phyloP scores from a whole-genome alignment of 1,284 basidiomycete species.

The Ceratobasidium sp. region DNA sequence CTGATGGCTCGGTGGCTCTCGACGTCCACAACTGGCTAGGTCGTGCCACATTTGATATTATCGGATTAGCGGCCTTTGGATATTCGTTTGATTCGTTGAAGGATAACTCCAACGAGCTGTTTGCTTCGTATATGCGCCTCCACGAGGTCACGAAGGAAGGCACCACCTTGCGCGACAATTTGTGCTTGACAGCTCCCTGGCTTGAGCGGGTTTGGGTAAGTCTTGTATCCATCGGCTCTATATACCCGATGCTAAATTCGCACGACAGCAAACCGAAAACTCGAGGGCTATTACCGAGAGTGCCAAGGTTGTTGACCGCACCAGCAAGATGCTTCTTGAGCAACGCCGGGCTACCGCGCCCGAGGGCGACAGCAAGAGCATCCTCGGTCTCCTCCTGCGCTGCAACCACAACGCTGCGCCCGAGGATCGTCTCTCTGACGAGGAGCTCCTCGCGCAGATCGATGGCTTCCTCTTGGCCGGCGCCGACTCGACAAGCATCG shows the following conservation, averaged over 20 bases:
- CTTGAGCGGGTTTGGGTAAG: conserved; percentile 63
- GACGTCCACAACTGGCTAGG: conserved; percentile 69
- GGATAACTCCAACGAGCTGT: conserved; percentile 62
- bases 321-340: conserved; percentile 65
- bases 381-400: conserved; percentile 14
- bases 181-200: conserved; percentile 63
- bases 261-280: conserved; percentile 45
- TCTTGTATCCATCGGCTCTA: conserved; percentile 63
- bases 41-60: conserved; percentile 72
- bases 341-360: conserved; percentile 33
- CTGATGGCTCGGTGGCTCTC: conserved; percentile 48
- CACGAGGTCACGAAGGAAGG: conserved; percentile 61
- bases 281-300: conserved; percentile 51
- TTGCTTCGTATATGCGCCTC: conserved; percentile 43
- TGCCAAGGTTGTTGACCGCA: conserved; percentile 51
- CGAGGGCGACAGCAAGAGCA: conserved; percentile 27
- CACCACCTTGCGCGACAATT: conserved; percentile 60
- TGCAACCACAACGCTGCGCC: conserved; percentile 47
- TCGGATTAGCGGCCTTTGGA: conserved; percentile 66
- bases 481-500: conserved; percentile 66
- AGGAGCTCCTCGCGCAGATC: conserved; percentile 77
- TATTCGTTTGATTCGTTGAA: conserved; percentile 48
- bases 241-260: conserved; percentile 33
- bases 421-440: conserved; percentile 64
- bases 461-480: conserved; percentile 78